Percentiles rank a stretch among this genome's conserved stretches.
Conservation (phyloP, 495 filamentous ascomycete species). For the Penicillium manginii region DNA sequence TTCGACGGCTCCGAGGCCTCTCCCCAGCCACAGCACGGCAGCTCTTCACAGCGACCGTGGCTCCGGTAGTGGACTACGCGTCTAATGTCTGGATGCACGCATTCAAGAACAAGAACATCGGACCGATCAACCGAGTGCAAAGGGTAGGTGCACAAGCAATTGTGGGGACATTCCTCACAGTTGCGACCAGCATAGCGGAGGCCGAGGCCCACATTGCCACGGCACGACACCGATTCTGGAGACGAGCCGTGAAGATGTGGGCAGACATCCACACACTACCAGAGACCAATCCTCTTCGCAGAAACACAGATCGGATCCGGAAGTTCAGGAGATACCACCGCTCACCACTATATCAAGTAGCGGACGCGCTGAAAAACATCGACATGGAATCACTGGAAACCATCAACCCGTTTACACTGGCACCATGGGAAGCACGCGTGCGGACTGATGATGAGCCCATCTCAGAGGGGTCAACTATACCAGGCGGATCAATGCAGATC, state of each 20-base stretch:
- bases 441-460: background rate
- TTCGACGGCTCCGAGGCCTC: slow-evolving; percentile 20
- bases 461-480: background rate
- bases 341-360: slow-evolving; percentile 1
- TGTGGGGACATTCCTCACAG: slow-evolving; percentile 13
- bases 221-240: slow-evolving; percentile 24
- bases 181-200: slow-evolving; percentile 13
- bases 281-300: background rate
- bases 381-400: slow-evolving; percentile 23
- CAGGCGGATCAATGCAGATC: background rate
- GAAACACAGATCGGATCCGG: background rate
- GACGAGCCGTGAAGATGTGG: background rate
- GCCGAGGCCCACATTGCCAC: slow-evolving; percentile 25
- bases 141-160: slow-evolving; percentile 34
- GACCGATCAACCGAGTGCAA: slow-evolving; percentile 22
- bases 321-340: background rate
- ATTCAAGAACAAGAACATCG: slow-evolving; percentile 22
- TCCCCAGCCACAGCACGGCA: slow-evolving; percentile 28
- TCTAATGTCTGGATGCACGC: slow-evolving; percentile 38
- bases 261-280: background rate
- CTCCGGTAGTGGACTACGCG: slow-evolving; percentile 36
- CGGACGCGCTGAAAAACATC: slow-evolving; percentile 18
- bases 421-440: background rate
- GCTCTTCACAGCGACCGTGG: slow-evolving; percentile 20
- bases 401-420: slow-evolving; percentile 9